Percentiles rank a stretch among this genome's conserved stretches.
phyloP scores from a whole-genome alignment of 495 filamentous ascomycete species.

The Penicillium verhagenii region DNA sequence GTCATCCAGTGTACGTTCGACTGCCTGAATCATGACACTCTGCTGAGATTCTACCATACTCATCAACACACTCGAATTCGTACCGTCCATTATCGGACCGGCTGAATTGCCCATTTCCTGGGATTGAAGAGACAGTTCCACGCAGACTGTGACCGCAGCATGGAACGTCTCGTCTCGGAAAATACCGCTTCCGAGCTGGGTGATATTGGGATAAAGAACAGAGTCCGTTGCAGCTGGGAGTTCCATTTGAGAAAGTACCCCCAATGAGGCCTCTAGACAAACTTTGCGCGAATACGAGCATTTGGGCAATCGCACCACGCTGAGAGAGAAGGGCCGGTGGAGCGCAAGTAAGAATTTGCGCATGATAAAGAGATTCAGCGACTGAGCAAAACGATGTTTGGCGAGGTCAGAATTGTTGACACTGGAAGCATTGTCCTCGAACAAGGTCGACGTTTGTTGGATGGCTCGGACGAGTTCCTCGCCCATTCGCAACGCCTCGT shows the following conservation, averaged over 20 bases:
- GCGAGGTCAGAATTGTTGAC: constrained; percentile 14
- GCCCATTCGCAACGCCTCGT: constrained; percentile 48
- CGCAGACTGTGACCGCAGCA: constrained; percentile 36
- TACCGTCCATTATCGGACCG: constrained; percentile 13
- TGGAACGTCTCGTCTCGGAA: constrained; percentile 42
- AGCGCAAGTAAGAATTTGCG: constrained; percentile 54
- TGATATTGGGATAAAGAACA: constrained; percentile 28
- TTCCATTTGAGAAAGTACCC: constrained; percentile 47
- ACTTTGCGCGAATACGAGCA: constrained; percentile 59
- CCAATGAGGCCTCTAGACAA: constrained; percentile 49
- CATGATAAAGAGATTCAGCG: constrained; percentile 42
- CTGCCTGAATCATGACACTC: constrained; percentile 33
- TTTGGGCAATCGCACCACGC: constrained; percentile 46
- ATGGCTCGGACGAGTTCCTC: constrained; percentile 37
- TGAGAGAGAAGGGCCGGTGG: constrained; percentile 52
- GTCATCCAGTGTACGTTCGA: constrained; percentile 33
- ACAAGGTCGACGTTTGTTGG: constrained; percentile 28
- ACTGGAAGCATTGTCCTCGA: constrained; percentile 25
- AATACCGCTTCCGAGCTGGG: constrained; percentile 36
- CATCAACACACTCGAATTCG: constrained; percentile 30
- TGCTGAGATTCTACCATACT: constrained; percentile 41
- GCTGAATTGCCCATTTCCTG: constrained; percentile 25
- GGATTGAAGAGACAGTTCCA: constrained; percentile 36
- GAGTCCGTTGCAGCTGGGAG: constrained; percentile 20
- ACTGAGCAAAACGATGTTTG: constrained; percentile 35